A percentile compares a stretch with the other conserved stretches of the same genome.
phyloP scores from a whole-genome alignment of 306 rosid species.

The Crotalaria pallida region DNA sequence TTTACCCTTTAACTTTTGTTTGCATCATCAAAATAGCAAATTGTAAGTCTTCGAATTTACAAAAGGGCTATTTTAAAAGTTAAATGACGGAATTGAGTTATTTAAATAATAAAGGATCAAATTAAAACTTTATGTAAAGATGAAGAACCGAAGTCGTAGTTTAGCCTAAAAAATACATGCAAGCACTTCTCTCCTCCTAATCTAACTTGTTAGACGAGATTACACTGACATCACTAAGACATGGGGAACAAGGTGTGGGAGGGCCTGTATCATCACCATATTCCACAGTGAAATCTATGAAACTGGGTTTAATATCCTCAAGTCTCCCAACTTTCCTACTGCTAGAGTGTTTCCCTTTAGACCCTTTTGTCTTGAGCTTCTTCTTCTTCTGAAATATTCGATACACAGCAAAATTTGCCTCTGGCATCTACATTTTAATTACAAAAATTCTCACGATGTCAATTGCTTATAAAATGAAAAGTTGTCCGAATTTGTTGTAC shows the following conservation, averaged over 20 bases:
- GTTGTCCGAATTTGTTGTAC: too few species aligned
- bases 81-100: too few species aligned
- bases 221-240: constrained; percentile 34
- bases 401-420: constrained; percentile 41
- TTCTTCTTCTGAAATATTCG: constrained; percentile 37
- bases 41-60: too few species aligned
- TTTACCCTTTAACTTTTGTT: too few species aligned
- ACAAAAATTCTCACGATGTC: background rate
- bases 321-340: constrained; percentile 9
- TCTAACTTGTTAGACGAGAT: constrained; percentile 5
- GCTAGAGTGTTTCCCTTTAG: background rate
- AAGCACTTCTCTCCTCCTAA: constrained; percentile 19
- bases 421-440: constrained; percentile 24
- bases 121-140: too few species aligned
- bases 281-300: constrained; percentile 19
- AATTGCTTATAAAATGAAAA: background rate
- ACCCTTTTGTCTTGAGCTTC: constrained; percentile 13
- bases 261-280: background rate
- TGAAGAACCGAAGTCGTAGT: too few species aligned
- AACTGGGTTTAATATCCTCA: background rate
- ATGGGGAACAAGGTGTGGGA: constrained; percentile 25
- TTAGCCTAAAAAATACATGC: too few species aligned
- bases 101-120: too few species aligned
- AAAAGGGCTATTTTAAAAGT: too few species aligned
- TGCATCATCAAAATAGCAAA: too few species aligned